Base-by-base conservation (phyloP, 805 yeast genomes). In the Cyberlindnera subsufficiens region DNA sequence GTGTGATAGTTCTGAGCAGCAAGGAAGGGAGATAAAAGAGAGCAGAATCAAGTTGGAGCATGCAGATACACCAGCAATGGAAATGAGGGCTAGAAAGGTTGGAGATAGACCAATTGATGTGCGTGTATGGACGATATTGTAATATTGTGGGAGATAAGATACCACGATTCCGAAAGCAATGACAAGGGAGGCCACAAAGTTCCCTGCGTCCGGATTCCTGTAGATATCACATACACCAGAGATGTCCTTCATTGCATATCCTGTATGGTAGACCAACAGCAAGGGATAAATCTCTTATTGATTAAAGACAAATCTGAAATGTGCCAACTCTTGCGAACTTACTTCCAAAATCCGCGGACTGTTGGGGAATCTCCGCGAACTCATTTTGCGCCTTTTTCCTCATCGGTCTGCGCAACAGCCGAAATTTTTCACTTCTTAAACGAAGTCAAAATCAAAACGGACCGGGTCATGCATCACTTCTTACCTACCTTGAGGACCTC, bases 71-170 rank as follows among this genome's bases (percentile, higher is more conserved):
- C 86, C 80, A 17, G 90, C 77, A 38, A 81, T 60, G 5, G 82
- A 75, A 4, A 93, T 93, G 33, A 88, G 69, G 13, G 87, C 63
- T 29, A 87, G 66, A 56, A 80, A 87, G 51, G 74, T 69, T 11
- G 90, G 86, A 5, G 90, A 82, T 18, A 87, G 65, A 5, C 96
- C 96, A 56, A 86, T 89, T 11, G 90, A 78, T 6, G 88, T 72
- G 39, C 73, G 62, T 39, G 88, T 71, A 16, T 58, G 52, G 40
- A 75, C 60, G 42, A 87, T 78, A 35, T 80, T 72, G 35, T 68
- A 43, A 59, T 82, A 86, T 64, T 87, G 96, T 0, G 96, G 96
- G 4, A 81, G 41, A 58, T 87, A 87, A 35, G 91, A 82, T 10
- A 72, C 52, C 30, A 80, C 75, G 8, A 87, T 85, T 3, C 89